Evolutionary conservation across 352 stramenopile genomes (phyloP), one percentile per base, ranked within the genome.

Genomic region (Stramenopiles sp.): DNA sequence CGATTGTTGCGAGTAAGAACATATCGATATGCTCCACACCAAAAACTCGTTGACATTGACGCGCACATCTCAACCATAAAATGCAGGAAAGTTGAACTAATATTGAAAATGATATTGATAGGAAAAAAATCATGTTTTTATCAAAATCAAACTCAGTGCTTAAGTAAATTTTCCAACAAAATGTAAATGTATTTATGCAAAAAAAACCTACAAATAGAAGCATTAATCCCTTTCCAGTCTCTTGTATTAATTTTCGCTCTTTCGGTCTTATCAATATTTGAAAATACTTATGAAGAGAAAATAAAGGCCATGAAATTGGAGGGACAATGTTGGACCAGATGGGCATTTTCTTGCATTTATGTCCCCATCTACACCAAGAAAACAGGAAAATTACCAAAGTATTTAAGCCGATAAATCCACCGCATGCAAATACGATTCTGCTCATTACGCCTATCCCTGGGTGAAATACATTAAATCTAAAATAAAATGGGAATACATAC

Each of bases 161-260:
- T 76, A 76, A 4, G 13, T 33, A 33, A 33, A 76, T 33, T 33
- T 31, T 76, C 30, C 30, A 33, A 13, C 4, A 13, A 76, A 76
- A 76, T 4, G 65, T 76, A 33, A 76, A 76, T 76, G 65, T 20
- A 76, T 76, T 76, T 4, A 20, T 76, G 13, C 65, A 76, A 76
- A 76, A 76, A 76, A 76, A 76, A 13, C 4, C 13, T 1, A 76
- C 4, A 20, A 76, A 76, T 31, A 76, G 30, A 4, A 76, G 13
- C 65, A 76, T 13, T 20, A 76, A 76, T 1, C 30, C 65, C 31
- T 76, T 76, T 1, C 65, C 30, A 33, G 65, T 33, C 13, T 76
- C 30, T 13, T 13, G 4, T 1, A 76, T 33, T 7, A 76, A 33
- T 13, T 76, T 4, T 33, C 65, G 4, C 13, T 76, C 65, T 31